phyloP scores from a whole-genome alignment of 768 basidiomycete genomes.

The Trametopsis cervina region DNA sequence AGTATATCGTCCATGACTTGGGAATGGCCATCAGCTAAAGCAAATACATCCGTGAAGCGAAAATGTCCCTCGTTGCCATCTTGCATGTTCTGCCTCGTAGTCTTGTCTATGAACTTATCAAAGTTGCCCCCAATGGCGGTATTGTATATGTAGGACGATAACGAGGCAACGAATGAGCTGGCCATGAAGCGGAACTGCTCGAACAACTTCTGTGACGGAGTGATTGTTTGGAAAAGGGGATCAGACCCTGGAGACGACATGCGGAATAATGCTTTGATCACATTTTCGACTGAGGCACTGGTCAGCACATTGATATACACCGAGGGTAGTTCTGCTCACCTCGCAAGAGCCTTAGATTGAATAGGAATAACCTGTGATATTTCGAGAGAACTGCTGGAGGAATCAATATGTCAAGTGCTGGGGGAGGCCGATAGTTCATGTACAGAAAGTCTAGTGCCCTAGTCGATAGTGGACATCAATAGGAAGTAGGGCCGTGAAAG shows the following conservation, averaged over 20 bases:
- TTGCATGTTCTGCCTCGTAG: slow-evolving; percentile 2
- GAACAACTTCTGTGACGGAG: slow-evolving; percentile 44
- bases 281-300: slow-evolving; percentile 50
- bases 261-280: slow-evolving; percentile 57
- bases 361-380: slow-evolving; percentile 78
- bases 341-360: slow-evolving; percentile 72
- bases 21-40: slow-evolving; percentile 62
- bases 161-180: slow-evolving; percentile 59
- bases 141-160: slow-evolving; percentile 71
- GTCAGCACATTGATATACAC: not conserved
- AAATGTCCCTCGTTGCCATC: not conserved
- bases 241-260: slow-evolving; percentile 39
- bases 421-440: slow-evolving; percentile 82
- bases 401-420: slow-evolving; percentile 68
- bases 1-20: slow-evolving; percentile 66
- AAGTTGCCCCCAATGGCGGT: slow-evolving; percentile 77
- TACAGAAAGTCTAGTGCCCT: slow-evolving; percentile 88
- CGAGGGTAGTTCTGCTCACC: slow-evolving; percentile 36
- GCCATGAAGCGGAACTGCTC: slow-evolving; percentile 69
- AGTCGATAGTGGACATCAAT: slow-evolving; percentile 3
- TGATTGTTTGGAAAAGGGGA: slow-evolving; percentile 54
- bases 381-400: slow-evolving; percentile 69
- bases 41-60: slow-evolving; percentile 64
- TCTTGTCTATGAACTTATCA: slow-evolving; percentile 48
- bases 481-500: too few relatives aligned